Base-by-base conservation (phyloP, 1,139 yeast genomes). In the Blastobotrys buckinghamii region DNA sequence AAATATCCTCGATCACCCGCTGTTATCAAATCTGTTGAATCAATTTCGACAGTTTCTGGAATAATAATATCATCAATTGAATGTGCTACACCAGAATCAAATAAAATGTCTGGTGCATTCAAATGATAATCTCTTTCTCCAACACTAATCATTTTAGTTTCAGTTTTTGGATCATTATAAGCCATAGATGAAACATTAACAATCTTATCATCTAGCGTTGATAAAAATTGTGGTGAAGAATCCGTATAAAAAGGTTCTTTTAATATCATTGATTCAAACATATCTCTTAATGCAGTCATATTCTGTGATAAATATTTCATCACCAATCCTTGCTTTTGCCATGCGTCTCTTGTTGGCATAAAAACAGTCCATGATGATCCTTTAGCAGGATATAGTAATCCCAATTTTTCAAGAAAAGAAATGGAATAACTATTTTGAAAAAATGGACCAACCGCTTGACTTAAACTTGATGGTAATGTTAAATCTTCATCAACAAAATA, bases 51-150 rank as follows among this genome's bases (percentile, higher is more conserved):
- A 30, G 70, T 65, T 0, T 68, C 64, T 0, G 97, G 96, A 9
- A 88, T 67, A 1, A 19, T 17, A 0, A 87, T 71, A 10, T 74
- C 65, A 41, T 74, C 69, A 6, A 85, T 69, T 1, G 90, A 79
- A 62, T 89, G 97, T 1, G 87, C 78, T 0, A 90, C 96, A 0
- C 97, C 98, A 60, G 84, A 83, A 53, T 78, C 81, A 63, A 86
- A 90, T 16, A 92, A 63, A 8, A 88, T 74, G 62, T 92, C 97
- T 1, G 80, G 71, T 52, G 79, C 75, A 45, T 73, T 71, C 2
- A 63, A 48, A 24, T 33, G 34, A 12, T 46, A 54, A 27, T 53
- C 50, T 17, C 52, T 41, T 5, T 55, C 59, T 33, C 65, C 65
- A 24, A 75, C 53, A 22, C 55, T 51, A 22, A 67, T 50, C 58